Percentiles rank a stretch among this genome's conserved stretches.
These are phyloP conservation scores for Dictyostelium intermedium DNA, from an alignment of 78 protist species.

Conservation along the genomic window DNA sequence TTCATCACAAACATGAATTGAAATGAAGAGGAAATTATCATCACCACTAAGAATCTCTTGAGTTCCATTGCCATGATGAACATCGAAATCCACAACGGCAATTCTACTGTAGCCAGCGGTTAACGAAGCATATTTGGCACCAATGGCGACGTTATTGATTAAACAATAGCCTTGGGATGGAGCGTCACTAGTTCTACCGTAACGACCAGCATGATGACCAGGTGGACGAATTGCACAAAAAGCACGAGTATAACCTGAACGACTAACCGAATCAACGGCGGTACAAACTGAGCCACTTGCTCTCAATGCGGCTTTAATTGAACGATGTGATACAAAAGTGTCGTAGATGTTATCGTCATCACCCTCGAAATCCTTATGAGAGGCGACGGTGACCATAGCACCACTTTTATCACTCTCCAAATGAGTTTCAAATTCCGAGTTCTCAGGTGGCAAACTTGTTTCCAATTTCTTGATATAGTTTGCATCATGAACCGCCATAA, in stretches of 20 bases:
- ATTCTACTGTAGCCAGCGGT: constrained; percentile 49
- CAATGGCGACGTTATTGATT: constrained; percentile 87
- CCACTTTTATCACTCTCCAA: constrained; percentile 55
- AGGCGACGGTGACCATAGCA: constrained; percentile 21
- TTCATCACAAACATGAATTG: constrained; percentile 80
- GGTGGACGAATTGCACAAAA: constrained; percentile 92
- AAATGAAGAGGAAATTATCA: constrained; percentile 79
- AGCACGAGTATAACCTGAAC: constrained; percentile 31
- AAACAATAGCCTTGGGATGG: constrained; percentile 89
- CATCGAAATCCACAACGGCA: constrained; percentile 87
- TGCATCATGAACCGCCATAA: constrained; percentile 80
- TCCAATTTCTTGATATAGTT: constrained; percentile 61
- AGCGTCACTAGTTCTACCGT: constrained; percentile 67
- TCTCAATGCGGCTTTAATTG: constrained; percentile 75
- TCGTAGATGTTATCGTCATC: constrained; percentile 74
- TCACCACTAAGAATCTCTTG: constrained; percentile 81
- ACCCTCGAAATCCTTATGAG: constrained; percentile 40
- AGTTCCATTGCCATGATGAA: constrained; percentile 92
- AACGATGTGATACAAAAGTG: constrained; percentile 75
- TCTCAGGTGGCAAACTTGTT: constrained; percentile 55
- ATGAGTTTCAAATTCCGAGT: constrained; percentile 55
- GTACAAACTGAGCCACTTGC: constrained; percentile 84
- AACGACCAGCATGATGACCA: constrained; percentile 86
- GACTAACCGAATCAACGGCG: constrained; percentile 79
- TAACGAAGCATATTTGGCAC: constrained; percentile 81